Conservation (phyloP, 192 early-diverging fungal genomes). For the Backusella luteola region DNA sequence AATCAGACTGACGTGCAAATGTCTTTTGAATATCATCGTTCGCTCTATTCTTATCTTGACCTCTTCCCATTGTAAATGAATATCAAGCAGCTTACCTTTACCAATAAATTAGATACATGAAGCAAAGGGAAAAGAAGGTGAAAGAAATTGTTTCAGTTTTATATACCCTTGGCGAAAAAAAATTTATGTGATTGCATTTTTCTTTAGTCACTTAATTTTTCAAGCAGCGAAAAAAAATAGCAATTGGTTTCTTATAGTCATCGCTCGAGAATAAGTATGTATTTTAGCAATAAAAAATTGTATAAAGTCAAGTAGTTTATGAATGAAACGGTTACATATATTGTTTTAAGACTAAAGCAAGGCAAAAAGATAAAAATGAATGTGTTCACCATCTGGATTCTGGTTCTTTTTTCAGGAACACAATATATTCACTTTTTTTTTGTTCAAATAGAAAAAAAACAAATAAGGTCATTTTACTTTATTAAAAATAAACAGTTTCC, state of each 20-base stretch:
- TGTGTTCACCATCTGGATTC: no score
- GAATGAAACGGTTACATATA: no score
- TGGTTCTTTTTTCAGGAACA: no score
- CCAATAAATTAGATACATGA: not conserved
- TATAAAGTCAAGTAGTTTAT: no score
- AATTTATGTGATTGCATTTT: conserved; percentile 9
- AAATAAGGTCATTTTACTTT: no score
- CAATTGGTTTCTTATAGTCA: no score
- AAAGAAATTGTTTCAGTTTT: not conserved
- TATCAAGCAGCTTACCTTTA: not conserved
- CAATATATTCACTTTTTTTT: no score
- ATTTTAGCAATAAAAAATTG: no score
- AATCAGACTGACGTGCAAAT: conserved; percentile 7
- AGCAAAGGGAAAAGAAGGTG: not conserved
- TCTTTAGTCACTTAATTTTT: not conserved
- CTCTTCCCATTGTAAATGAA: not conserved
- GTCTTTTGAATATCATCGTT: conserved; percentile 7
- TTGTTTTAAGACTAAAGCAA: no score
- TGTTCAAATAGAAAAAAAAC: no score
- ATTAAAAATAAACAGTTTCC: not conserved
- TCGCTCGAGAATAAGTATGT: no score
- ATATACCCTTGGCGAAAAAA: not conserved
- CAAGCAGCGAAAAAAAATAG: not conserved
- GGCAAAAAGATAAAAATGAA: no score
- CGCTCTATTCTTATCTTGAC: not conserved